phyloP scores from a whole-genome alignment of 2,329 filamentous ascomycete species.

The Hyphodiscus sp. region DNA sequence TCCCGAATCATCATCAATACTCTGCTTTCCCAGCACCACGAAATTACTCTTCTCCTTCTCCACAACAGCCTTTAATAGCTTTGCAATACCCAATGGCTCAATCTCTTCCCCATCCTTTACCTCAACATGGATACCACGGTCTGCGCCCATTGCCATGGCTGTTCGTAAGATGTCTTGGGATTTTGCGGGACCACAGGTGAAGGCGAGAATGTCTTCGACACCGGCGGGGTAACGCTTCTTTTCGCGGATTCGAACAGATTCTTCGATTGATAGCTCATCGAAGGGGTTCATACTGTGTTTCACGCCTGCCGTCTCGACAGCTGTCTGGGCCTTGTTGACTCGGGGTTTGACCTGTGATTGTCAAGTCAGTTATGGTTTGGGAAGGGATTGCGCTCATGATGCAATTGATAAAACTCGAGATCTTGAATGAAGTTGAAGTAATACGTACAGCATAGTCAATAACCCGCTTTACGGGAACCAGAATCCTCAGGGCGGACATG shows the following conservation, averaged over 20 bases:
- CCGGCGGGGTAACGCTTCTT: slow-evolving; percentile 64
- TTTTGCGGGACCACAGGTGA: slow-evolving; percentile 85
- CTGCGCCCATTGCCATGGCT: slow-evolving; percentile 97
- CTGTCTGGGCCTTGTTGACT: slow-evolving; percentile 69
- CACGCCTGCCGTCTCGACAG: slow-evolving; percentile 84
- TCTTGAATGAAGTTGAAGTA: not conserved
- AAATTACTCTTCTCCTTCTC: slow-evolving; percentile 83
- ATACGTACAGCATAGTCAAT: slow-evolving; percentile 75
- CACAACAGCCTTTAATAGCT: slow-evolving; percentile 75
- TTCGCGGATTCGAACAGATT: slow-evolving; percentile 90
- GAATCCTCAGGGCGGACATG: slow-evolving; percentile 64
- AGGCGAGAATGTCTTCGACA: slow-evolving; percentile 86
- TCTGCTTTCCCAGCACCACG: slow-evolving; percentile 93
- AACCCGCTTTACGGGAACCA: slow-evolving; percentile 77
- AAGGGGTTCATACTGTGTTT: slow-evolving; percentile 99
- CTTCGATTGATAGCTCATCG: slow-evolving; percentile 96
- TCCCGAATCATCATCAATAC: slow-evolving; percentile 90
- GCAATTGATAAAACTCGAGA: not conserved
- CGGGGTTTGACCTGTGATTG: slow-evolving; percentile 55
- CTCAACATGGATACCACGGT: slow-evolving; percentile 85
- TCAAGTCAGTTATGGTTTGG: not conserved
- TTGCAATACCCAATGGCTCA: slow-evolving; percentile 88
- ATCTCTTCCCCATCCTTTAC: slow-evolving; percentile 67
- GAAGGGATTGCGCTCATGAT: not conserved
- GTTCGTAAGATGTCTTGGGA: slow-evolving; percentile 83